phyloP scores from a whole-genome alignment of 2,329 filamentous ascomycete genomes.

The Colletotrichum filicis region DNA sequence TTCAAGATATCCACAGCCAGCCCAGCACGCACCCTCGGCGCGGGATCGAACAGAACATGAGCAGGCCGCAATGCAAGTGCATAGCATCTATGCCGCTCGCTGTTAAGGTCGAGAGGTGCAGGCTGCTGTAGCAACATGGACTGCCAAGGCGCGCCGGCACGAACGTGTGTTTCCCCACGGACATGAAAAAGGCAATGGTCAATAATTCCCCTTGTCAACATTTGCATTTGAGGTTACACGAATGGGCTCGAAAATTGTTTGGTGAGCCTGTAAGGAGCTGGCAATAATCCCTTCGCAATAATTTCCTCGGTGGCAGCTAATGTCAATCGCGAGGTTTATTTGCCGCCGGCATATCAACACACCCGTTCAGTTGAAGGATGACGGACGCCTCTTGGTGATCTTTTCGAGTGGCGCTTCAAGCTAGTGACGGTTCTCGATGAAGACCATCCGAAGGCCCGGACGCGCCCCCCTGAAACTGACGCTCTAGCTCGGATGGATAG shows the following conservation, averaged over 20 bases:
- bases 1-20: not conserved
- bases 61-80: not conserved
- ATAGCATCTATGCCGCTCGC: not conserved
- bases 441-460: conserved; percentile 9
- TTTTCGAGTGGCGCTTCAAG: not conserved
- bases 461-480: conserved; percentile 7
- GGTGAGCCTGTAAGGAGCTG: no score
- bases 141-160: conserved; percentile 14
- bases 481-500: not conserved
- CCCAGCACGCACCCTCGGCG: not conserved
- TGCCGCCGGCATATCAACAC: not conserved
- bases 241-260: not conserved
- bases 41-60: not conserved
- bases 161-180: conserved; percentile 20
- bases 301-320: not conserved
- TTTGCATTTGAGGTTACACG: not conserved
- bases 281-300: not conserved
- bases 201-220: not conserved
- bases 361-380: not conserved
- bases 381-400: not conserved
- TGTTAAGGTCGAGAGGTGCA: not conserved
- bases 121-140: conserved; percentile 4
- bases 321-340: not conserved
- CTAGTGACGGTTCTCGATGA: not conserved
- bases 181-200: not conserved